Conservation (phyloP, 2,329 filamentous ascomycete genomes). For the Byssothecium circinans region DNA sequence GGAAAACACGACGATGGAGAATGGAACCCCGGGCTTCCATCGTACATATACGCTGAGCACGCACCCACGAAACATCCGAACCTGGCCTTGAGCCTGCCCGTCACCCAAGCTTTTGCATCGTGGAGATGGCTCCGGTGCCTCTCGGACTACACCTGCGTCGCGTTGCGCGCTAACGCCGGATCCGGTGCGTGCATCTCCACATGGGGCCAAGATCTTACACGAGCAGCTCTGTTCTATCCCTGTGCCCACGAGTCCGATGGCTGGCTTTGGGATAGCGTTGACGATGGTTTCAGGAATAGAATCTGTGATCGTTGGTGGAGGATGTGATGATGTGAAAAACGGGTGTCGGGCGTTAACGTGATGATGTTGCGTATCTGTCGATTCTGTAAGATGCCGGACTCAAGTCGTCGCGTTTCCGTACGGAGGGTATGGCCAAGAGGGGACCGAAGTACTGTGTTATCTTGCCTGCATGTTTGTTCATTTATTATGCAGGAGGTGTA, state of each 20-base stretch:
- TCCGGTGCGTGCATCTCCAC: neutral
- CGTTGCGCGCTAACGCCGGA: neutral
- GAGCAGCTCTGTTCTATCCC: neutral
- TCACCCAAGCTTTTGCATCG: neutral
- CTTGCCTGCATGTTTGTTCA: too few relatives aligned
- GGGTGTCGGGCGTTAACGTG: neutral
- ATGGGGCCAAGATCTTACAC: conserved; percentile 3
- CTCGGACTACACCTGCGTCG: neutral
- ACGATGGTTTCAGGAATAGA: conserved; percentile 1
- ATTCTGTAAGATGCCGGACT: too few relatives aligned
- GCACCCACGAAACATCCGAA: too few relatives aligned
- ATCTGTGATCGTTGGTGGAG: neutral
- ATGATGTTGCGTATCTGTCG: neutral
- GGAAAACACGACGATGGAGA: too few relatives aligned
- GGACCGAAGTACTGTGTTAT: too few relatives aligned
- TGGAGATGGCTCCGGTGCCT: neutral
- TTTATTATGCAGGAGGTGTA: too few relatives aligned
- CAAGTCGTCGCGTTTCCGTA: too few relatives aligned
- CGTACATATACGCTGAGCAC: too few relatives aligned
- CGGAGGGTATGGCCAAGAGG: too few relatives aligned
- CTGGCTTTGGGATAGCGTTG: neutral
- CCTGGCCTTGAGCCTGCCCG: neutral
- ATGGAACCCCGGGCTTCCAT: too few relatives aligned
- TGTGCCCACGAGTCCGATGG: neutral
- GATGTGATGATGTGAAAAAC: neutral